Percentiles rank a stretch among this genome's conserved stretches.
phyloP scores from a whole-genome alignment of 202 grass and related monocot genomes.

The Bolboschoenoplectus hybrid region DNA sequence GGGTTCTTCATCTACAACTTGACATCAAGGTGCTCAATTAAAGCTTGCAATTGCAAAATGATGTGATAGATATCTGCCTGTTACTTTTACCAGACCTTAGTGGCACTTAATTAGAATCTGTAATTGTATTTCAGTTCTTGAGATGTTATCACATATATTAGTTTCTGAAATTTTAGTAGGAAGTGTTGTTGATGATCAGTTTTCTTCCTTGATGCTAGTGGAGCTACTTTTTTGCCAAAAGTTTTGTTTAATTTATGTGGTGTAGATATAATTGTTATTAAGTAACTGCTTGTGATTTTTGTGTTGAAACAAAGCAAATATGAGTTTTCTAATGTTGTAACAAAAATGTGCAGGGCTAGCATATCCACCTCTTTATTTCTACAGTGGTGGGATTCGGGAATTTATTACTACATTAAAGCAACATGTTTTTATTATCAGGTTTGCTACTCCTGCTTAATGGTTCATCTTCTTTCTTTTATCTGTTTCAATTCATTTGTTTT shows the following conservation, averaged over 20 bases:
- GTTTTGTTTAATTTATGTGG: not conserved
- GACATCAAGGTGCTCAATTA: not conserved
- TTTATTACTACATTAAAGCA: conserved; percentile 81
- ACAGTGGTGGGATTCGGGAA: conserved; percentile 86
- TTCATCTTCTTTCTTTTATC: conserved; percentile 25
- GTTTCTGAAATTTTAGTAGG: not conserved
- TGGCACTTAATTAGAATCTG: conserved; percentile 17
- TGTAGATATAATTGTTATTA: conserved; percentile 7
- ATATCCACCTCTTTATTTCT: conserved; percentile 96
- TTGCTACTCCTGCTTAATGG: conserved; percentile 41
- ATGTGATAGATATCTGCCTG: not conserved
- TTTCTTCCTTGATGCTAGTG: not conserved
- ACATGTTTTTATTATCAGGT: conserved; percentile 95
- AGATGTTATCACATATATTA: not conserved
- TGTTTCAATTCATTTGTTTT: conserved; percentile 32
- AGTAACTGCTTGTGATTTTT: not conserved
- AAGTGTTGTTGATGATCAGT: not conserved
- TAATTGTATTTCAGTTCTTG: not conserved
- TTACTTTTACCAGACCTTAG: not conserved
- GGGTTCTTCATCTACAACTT: not conserved
- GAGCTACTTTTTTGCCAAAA: not conserved
- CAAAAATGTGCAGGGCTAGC: conserved; percentile 72
- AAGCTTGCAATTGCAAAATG: not conserved
- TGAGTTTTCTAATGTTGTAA: conserved; percentile 30
- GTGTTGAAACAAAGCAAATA: conserved; percentile 4